Evolutionary conservation across 2,329 filamentous ascomycete species (phyloP), one percentile per base, ranked within the genome.

Genomic region (Endoconidiophora polonica): DNA sequence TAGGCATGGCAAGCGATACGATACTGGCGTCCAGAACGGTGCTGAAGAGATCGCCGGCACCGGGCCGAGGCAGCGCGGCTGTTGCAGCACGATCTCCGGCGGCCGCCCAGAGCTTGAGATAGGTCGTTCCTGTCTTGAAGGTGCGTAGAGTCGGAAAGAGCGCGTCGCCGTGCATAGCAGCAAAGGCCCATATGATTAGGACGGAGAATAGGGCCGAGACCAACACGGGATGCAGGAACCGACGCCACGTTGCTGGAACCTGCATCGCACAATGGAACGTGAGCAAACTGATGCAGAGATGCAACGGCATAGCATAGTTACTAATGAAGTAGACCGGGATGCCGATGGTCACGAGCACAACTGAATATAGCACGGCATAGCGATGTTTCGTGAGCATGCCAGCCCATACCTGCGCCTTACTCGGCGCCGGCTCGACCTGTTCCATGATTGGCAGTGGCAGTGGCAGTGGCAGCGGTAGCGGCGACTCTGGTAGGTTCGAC

Each of bases 191-290:
- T 52, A 78, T 62, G 1, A 64, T 61, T 1, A 78, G 59, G 6
- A 77, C 68, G 1, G 72, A 73, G 54, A 72, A 56, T 9, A 71
- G 64, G 1, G 76, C 72, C 1, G 73, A 72, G 5, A 76, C 67
- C 3, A 79, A 62, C 1, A 79, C 74, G 0, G 76, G 75, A 58
- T 80, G 76, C 2, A 79, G 63, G 55, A 73, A 70, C 40, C 69
- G 67, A 18, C 65, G 63, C 66, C 70, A 77, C 2, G 56, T 59
- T 0, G 65, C 58, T 0, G 76, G 71, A 7, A 78, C 59, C 0
- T 68, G 63, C 46, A 71, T 59, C 14, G 74, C 71, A 4, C 62
- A 59, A 49, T 73, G 68, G 61, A 74, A 79, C 43, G 68, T 60
- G 2, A 79, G 64, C 5, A 76, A 57, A 52, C 68, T 74, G 56